phyloP scores from a whole-genome alignment of 306 rosid genomes.

The Pterocarpus santalinus region DNA sequence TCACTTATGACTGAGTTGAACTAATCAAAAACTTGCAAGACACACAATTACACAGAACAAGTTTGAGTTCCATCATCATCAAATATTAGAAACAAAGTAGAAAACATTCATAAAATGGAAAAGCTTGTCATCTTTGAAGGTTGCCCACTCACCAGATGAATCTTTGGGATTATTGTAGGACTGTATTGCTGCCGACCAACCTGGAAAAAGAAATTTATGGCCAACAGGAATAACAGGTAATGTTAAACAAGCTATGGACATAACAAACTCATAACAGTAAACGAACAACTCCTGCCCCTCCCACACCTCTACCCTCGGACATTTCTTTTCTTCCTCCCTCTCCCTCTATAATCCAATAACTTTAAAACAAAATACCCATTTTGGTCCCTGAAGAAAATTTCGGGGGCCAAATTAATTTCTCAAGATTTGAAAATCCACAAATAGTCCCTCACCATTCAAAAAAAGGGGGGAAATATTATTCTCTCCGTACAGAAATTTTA shows the following conservation, averaged over 20 bases:
- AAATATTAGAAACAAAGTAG: conserved; percentile 21
- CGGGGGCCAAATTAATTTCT: too few relatives aligned
- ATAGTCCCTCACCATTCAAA: too few relatives aligned
- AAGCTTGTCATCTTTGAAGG: conserved; percentile 39
- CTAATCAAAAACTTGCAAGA: conserved; percentile 9
- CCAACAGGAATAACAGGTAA: conserved; percentile 25
- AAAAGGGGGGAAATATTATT: too few relatives aligned
- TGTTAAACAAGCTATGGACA: conserved; percentile 37
- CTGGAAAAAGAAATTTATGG: conserved; percentile 54
- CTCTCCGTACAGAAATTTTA: too few relatives aligned
- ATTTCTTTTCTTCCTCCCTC: conserved; percentile 22
- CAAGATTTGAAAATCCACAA: too few relatives aligned
- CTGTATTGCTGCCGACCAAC: conserved; percentile 74
- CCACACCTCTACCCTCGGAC: not conserved
- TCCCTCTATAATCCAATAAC: conserved; percentile 26
- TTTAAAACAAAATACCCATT: too few relatives aligned
- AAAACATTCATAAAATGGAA: conserved; percentile 25
- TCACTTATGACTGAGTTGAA: conserved; percentile 26
- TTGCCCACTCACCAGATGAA: conserved; percentile 66
- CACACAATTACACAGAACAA: conserved; percentile 27
- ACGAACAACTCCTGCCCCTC: conserved; percentile 25
- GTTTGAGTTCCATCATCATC: conserved; percentile 30
- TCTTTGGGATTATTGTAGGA: conserved; percentile 59
- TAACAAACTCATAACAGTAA: conserved; percentile 29
- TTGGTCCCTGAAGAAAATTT: too few relatives aligned